phyloP scores from a whole-genome alignment of 2,329 filamentous ascomycete genomes.

The Arthrobotrys entomopaga region DNA sequence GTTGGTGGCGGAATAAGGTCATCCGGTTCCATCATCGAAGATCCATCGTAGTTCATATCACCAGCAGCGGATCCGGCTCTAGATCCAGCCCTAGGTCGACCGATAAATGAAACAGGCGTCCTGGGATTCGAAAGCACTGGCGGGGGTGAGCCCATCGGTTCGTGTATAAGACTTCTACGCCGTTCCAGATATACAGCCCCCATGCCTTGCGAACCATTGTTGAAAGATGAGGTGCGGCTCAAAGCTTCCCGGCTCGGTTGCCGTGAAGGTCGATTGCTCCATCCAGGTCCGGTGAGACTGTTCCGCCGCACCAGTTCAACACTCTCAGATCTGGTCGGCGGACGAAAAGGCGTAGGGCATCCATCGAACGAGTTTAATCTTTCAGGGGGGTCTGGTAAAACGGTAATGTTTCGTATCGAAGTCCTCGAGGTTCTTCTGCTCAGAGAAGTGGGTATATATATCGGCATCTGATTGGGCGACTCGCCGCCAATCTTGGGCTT shows the following conservation, averaged over 20 bases:
- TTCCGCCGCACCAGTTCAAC: conserved; percentile 39
- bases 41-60: conserved; percentile 30
- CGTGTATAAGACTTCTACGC: conserved; percentile 37
- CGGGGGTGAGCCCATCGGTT: conserved; percentile 32
- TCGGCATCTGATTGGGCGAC: conserved; percentile 30
- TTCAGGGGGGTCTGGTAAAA: conserved; percentile 31
- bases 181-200: conserved; percentile 36
- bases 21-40: conserved; percentile 42
- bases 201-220: conserved; percentile 13
- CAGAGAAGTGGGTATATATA: conserved; percentile 34
- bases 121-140: conserved; percentile 9
- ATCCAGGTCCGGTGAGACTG: conserved; percentile 27
- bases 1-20: conserved; percentile 43
- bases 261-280: conserved; percentile 42
- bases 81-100: conserved; percentile 43
- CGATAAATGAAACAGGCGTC: conserved; percentile 24
- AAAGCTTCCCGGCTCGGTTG: conserved; percentile 34
- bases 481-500: conserved; percentile 50
- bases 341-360: conserved; percentile 25
- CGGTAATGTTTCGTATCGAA: conserved; percentile 36
- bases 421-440: conserved; percentile 43
- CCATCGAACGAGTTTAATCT: conserved; percentile 36
- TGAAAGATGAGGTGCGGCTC: conserved; percentile 25
- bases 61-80: conserved; percentile 20
- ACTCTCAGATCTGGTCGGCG: conserved; percentile 37